phyloP scores from a whole-genome alignment of 225 moss, liverwort and hornwort genomes.

The Rhytidiadelphus loreus region DNA sequence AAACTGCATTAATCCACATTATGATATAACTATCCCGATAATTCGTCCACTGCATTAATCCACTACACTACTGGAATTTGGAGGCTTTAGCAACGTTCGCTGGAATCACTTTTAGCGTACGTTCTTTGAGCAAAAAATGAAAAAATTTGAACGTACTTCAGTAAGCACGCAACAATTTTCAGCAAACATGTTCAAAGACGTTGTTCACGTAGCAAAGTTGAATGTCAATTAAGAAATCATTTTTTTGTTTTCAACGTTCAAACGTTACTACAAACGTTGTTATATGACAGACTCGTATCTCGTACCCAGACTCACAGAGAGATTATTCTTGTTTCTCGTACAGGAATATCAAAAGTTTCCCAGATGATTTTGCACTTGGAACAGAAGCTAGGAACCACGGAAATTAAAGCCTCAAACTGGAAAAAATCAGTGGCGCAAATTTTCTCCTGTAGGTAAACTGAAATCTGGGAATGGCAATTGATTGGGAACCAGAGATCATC shows the following conservation, averaged over 20 bases:
- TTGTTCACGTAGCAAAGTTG: not conserved
- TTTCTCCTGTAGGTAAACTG: not conserved
- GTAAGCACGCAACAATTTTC: not conserved
- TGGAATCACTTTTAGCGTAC: too few species aligned
- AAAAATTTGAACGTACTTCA: not conserved
- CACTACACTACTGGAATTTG: not conserved
- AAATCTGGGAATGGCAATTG: not conserved
- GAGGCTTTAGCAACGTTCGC: not conserved
- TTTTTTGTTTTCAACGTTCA: not conserved
- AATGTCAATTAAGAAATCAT: too few species aligned
- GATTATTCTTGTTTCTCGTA: not conserved
- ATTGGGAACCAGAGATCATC: not conserved
- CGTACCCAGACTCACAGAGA: not conserved
- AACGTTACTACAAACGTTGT: not conserved
- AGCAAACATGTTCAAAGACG: not conserved
- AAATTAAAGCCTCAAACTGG: not conserved
- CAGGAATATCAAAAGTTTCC: not conserved
- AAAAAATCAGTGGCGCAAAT: not conserved
- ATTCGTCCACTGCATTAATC: not conserved
- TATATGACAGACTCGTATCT: not conserved
- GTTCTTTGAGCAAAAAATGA: not conserved
- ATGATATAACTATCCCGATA: not conserved
- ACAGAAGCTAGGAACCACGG: not conserved
- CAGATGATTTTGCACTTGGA: not conserved
- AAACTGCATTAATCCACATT: not conserved